phyloP scores from a whole-genome alignment of 129 eudicot genomes.

The Flaveria linearis region DNA sequence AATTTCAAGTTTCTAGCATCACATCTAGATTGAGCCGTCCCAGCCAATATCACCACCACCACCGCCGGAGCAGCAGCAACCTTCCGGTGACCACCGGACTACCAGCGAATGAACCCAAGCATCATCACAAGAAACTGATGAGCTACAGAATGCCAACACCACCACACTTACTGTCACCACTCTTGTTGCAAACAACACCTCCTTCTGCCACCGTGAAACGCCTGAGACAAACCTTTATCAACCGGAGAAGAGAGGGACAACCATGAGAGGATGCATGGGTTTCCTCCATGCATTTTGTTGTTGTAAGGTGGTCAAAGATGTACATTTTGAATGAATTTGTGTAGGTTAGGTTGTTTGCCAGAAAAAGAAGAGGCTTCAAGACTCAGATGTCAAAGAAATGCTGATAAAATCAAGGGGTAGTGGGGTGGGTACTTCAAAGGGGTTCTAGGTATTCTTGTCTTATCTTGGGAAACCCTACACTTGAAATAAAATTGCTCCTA shows the following conservation, averaged over 20 bases:
- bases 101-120: not conserved
- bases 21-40: constrained; percentile 44
- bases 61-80: constrained; percentile 19
- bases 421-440: not conserved
- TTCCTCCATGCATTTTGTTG: constrained; percentile 25
- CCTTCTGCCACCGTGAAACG: not conserved
- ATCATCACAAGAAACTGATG: not conserved
- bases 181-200: not conserved
- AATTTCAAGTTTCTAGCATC: constrained; percentile 41
- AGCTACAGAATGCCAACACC: not conserved
- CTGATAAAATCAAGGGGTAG: not conserved
- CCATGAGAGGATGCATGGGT: not conserved
- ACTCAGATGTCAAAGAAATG: not conserved
- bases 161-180: constrained; percentile 13
- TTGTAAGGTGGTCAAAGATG: constrained; percentile 24
- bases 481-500: too few relatives aligned
- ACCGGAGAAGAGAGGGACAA: too few relatives aligned
- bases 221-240: too few relatives aligned
- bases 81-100: not conserved
- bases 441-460: constrained; percentile 30
- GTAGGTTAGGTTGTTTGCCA: not conserved
- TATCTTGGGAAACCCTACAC: constrained; percentile 37
- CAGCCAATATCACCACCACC: constrained; percentile 40
- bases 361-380: not conserved
- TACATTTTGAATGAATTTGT: not conserved